Conservation (phyloP, 1,284 basidiomycete species). For the Boletus chippewaensis region DNA sequence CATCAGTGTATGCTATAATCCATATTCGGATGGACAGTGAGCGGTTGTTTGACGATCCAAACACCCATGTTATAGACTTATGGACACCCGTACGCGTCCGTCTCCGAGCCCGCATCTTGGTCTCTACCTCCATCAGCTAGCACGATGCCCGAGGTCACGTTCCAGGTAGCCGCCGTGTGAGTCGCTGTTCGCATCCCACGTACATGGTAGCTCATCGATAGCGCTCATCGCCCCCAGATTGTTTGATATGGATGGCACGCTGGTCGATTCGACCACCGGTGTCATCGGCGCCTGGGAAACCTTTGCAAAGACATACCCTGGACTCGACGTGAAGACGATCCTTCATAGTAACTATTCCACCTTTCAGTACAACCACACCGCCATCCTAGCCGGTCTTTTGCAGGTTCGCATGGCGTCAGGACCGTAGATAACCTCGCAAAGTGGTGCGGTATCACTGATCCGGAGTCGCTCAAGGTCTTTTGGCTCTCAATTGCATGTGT, state of each 20-base stretch:
- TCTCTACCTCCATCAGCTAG: background rate
- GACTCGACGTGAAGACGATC: conserved; percentile 55
- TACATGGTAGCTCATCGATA: conserved; percentile 4
- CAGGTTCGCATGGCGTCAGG: conserved; percentile 75
- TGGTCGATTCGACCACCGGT: conserved; percentile 67
- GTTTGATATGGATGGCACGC: conserved; percentile 77
- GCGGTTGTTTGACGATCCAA: conserved; percentile 26
- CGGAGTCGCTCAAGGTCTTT: conserved; percentile 58
- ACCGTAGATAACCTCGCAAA: conserved; percentile 72
- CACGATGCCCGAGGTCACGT: conserved; percentile 42
- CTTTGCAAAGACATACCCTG: conserved; percentile 58
- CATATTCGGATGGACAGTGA: conserved; percentile 7
- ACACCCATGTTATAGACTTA: too few relatives aligned
- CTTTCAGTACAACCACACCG: background rate
- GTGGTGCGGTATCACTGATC: conserved; percentile 65
- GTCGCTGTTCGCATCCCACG: conserved; percentile 16
- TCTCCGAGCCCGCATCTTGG: background rate
- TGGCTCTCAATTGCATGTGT: background rate
- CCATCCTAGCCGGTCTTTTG: conserved; percentile 1
- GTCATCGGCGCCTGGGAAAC: conserved; percentile 70
- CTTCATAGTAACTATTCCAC: conserved; percentile 46
- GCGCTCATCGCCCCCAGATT: conserved; percentile 37
- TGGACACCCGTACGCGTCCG: too few relatives aligned
- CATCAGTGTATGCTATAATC: conserved; percentile 38
- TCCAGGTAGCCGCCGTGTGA: conserved; percentile 53